Evolutionary conservation across 2,329 filamentous ascomycete genomes (phyloP).

Genomic region (Phyllosticta capitalensis): DNA sequence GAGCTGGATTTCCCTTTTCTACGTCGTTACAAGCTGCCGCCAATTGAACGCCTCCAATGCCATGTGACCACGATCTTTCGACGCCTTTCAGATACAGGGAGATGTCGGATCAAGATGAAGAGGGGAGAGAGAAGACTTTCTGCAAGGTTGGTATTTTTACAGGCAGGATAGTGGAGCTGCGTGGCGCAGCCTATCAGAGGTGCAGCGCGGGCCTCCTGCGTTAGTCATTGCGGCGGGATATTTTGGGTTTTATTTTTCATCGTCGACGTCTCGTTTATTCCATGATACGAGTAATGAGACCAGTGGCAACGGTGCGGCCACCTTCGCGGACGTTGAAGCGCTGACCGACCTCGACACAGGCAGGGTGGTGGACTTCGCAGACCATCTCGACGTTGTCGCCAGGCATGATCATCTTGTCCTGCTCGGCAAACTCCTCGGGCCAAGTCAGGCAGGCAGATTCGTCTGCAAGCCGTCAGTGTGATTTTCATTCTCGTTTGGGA

Average conservation of each 20-base stretch:
- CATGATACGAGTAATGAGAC: conserved; percentile 29
- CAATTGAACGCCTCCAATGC: conserved; percentile 8
- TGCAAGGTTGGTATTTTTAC: neutral
- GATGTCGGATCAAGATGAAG: conserved; percentile 3
- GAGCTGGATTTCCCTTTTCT: neutral
- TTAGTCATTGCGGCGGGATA: neutral
- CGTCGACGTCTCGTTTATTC: conserved; percentile 17
- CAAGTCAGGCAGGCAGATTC: conserved; percentile 69
- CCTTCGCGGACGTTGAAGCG: conserved; percentile 98
- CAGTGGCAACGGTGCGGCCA: conserved; percentile 50
- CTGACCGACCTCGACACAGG: conserved; percentile 84
- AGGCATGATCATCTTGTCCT: conserved; percentile 82
- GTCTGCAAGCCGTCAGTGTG: conserved; percentile 30
- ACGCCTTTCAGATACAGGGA: conserved; percentile 8
- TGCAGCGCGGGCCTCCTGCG: neutral
- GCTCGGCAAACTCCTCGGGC: conserved; percentile 72
- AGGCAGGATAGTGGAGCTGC: conserved; percentile 1
- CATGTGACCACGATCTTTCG: conserved; percentile 9
- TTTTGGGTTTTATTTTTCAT: neutral
- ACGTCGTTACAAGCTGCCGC: conserved; percentile 3
- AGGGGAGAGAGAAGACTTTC: conserved; percentile 2
- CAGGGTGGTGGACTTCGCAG: conserved; percentile 71
- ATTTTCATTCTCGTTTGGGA: neutral
- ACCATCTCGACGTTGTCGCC: conserved; percentile 99
- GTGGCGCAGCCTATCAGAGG: neutral